Conservation (phyloP, 768 basidiomycete species). For the Lyophyllum atratum region DNA sequence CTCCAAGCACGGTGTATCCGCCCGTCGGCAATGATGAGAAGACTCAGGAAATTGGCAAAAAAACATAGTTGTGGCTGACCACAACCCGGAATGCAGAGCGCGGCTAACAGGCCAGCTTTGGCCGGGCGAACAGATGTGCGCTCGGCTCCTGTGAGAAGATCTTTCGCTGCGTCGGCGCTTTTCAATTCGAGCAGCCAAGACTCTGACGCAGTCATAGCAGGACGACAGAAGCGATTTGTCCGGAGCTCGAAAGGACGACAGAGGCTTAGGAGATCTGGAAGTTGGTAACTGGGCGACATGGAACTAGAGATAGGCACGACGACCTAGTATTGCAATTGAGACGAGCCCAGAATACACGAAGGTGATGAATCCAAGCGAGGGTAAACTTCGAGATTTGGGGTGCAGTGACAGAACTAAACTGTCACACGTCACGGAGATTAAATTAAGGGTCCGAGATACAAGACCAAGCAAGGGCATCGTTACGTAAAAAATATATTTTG, state of each 20-base stretch:
- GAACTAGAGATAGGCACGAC: neutral
- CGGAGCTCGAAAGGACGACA: conserved; percentile 35
- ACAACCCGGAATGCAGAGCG: conserved; percentile 59
- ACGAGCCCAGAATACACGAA: neutral
- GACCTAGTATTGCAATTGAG: neutral
- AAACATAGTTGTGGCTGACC: conserved; percentile 58
- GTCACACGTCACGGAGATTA: conserved; percentile 14
- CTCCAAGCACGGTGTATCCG: conserved; percentile 21
- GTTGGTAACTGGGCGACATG: conserved; percentile 38
- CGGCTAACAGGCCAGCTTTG: conserved; percentile 52
- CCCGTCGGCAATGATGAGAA: conserved; percentile 37
- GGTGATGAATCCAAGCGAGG: conserved; percentile 4
- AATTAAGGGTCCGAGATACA: conserved; percentile 17
- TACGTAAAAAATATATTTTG: conserved; percentile 10
- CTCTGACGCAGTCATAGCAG: conserved; percentile 35
- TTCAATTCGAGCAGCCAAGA: conserved; percentile 25
- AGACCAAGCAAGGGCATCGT: neutral
- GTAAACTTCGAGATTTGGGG: neutral
- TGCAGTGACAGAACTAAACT: neutral
- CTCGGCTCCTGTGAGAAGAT: conserved; percentile 28
- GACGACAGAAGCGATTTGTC: conserved; percentile 39
- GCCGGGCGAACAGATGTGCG: conserved; percentile 25
- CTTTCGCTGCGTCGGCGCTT: conserved; percentile 7
- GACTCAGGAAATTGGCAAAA: conserved; percentile 49
- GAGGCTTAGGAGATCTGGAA: conserved; percentile 40